Base-by-base conservation (phyloP, 2,329 filamentous ascomycete genomes). In the Fusarium nisikadoi region DNA sequence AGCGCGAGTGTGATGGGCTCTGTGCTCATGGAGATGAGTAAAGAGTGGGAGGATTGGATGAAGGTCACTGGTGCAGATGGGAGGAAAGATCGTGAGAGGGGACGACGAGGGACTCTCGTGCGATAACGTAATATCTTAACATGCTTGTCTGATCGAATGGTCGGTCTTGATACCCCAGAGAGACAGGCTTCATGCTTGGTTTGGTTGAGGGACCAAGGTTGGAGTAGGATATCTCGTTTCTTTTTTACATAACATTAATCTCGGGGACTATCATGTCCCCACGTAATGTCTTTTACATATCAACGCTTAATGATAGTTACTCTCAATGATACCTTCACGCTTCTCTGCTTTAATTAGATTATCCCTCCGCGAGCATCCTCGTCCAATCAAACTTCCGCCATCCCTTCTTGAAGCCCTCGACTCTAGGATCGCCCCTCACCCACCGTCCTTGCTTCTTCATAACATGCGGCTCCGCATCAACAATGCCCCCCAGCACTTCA, bases 381-480 rank as follows among this genome's bases (percentile, higher is more conserved):
- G 90, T 91, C 88, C 96, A 99, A 84, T 99, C 96, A 84, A 96
- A 98, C 83, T 94, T 94, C 75, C 89, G 89, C 96, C 96, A 99
- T 49, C 89, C 87, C 84, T 92, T 95, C 84, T 89, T 92, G 78
- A 97, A 99, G 5, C 85, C 89, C 6, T 95, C 94, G 2, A 93
- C 85, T 71, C 91, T 90, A 19, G 88, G 87, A 75, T 92, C 92
- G 7, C 87, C 88, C 79, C 89, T 89, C 20, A 86, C 86, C 96
- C 96, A 99, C 63, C 92, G 86, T 2, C 95, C 96, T 82, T 98
- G 95, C 81, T 91, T 93, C 86, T 96, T 98, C 73, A 97, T 91
- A 19, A 97, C 86, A 74, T 97, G 92, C 6, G 93, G 90, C 71
- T 91, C 94, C 29, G 89, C 86, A 81, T 97, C 95, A 57, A 98